Base-by-base conservation (phyloP, 2,329 filamentous ascomycete species). In the Ploettnerulaceae sp. region DNA sequence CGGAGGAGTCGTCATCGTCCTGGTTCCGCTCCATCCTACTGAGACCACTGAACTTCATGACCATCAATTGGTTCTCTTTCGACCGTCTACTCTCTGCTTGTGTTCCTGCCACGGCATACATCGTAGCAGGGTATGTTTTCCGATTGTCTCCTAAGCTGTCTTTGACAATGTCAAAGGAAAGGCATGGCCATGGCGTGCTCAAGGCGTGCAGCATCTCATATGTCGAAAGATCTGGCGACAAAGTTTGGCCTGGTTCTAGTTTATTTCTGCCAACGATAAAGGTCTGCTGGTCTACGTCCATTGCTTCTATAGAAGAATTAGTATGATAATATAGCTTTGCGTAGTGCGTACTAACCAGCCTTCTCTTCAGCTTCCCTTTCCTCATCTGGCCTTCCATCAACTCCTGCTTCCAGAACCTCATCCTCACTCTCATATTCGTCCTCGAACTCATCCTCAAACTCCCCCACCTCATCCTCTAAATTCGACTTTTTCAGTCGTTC, bases 201-300 rank as follows among this genome's bases (percentile, higher is more conserved):
- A 98, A 78, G 52, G 82, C 89, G 73, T 98, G 93, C 49, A 98
- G 81, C 89, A 98, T 94, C 66, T 96, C 86, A 72, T 98, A 98
- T 5, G 91, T 91, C n/a, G 86, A 88, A 49, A 87, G 76, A 68
- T 98, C 93, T 11, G 93, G 91, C 3, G 89, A 82, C 47, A 98
- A 77, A 4, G 89, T 90, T 73, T 97, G 89, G 59, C 89, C 91
- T 9, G 89, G 83, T 55, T 89, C 88, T 54, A 97, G 78, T 71
- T 93, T 91, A 67, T 89, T 89, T 61, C 93, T 81, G 54, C 93
- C 93, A 57, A 95, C 89, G 61, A 98, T 96, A 69, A 97, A 98
- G 31, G 89, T 95, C 66, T 86, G 84, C 63, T 91, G 86, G 69
- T 97, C 91, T 42, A 96, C 80, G 33, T 96, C 87, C 90, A 96